Base-by-base conservation (phyloP, 2,329 filamentous ascomycete species). In the Ceratocystiopsis brevicomis region DNA sequence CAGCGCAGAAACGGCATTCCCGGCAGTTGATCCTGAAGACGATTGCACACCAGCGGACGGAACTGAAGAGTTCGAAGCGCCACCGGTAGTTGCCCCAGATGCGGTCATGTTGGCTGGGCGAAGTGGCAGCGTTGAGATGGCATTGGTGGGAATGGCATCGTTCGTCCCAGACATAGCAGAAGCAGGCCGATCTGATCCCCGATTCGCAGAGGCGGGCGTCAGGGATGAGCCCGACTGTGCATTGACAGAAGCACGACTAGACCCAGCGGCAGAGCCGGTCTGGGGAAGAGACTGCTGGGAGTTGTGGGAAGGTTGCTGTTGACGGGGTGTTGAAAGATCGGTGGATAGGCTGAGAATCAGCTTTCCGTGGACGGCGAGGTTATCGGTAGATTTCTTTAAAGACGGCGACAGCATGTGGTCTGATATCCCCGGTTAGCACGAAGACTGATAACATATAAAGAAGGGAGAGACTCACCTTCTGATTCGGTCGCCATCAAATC, bases 391-490 rank as follows among this genome's bases (percentile, higher is more conserved):
- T 62, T 95, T 96, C 59, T 96, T 95, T 33, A 98, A 71, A 59
- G 98, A 90, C 52, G 86, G 72, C 41, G 90, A 96, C 57, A 98
- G 82, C 88, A 96, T 98, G 64, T 96, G 87, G 76, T 96, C 73
- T 96, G 76, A 76, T 52, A 44, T 30, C 6, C 25, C 10, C 10
- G 21, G n/a, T 34, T 34, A 34, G 33, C 10, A 34, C 45, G 41
- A 45, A 46, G 39, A 19, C 8, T 10, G 25, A 21, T 6, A 37
- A 15, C 38, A 40, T 45, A 36, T 40, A 40, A 38, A 18, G 40
- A 40, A 18, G 37, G 19, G 18, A 17, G 19, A 2, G 6, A 40
- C 42, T 38, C 16, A 96, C 90, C 88, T 66, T 96, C 90, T 50
- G 85, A 82, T 45, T 87, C 86, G 46, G 84, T 30, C 25, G 25